Conservation (phyloP, 306 rosid species). For the Mimosa pudica region DNA sequence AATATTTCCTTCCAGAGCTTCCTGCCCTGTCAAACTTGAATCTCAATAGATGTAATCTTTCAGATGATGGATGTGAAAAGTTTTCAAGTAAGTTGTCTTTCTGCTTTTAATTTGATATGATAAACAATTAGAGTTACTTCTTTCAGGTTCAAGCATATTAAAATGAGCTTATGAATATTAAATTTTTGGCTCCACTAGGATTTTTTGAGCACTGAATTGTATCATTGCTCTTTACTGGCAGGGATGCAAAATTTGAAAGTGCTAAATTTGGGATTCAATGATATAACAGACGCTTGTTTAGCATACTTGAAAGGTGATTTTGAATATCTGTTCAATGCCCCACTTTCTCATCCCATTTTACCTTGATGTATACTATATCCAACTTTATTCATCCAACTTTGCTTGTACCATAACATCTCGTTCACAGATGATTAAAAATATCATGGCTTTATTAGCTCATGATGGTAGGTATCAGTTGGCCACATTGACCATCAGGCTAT, state of each 20-base stretch:
- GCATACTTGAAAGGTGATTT: conserved; percentile 75
- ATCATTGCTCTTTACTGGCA: conserved; percentile 36
- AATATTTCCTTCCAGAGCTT: conserved; percentile 60
- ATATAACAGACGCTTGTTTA: conserved; percentile 71
- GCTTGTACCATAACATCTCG: not conserved
- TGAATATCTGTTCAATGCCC: conserved; percentile 7
- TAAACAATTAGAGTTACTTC: not conserved
- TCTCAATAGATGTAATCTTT: conserved; percentile 74
- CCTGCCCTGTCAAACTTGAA: conserved; percentile 70
- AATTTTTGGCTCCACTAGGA: not conserved
- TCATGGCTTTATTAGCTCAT: not conserved
- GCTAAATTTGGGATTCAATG: conserved; percentile 79
- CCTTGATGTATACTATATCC: not conserved
- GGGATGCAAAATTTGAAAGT: conserved; percentile 76
- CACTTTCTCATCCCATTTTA: not conserved
- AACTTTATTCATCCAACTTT: not conserved
- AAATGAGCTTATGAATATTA: not conserved
- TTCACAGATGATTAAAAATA: not conserved
- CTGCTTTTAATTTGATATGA: no score
- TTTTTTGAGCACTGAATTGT: not conserved
- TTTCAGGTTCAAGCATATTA: conserved; percentile 16
- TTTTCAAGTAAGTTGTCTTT: conserved; percentile 67
- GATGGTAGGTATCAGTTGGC: not conserved
- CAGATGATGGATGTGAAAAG: conserved; percentile 69
- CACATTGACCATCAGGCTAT: not conserved